Conservation (phyloP, 2,329 filamentous ascomycete species). For the Ascochyta pisi region DNA sequence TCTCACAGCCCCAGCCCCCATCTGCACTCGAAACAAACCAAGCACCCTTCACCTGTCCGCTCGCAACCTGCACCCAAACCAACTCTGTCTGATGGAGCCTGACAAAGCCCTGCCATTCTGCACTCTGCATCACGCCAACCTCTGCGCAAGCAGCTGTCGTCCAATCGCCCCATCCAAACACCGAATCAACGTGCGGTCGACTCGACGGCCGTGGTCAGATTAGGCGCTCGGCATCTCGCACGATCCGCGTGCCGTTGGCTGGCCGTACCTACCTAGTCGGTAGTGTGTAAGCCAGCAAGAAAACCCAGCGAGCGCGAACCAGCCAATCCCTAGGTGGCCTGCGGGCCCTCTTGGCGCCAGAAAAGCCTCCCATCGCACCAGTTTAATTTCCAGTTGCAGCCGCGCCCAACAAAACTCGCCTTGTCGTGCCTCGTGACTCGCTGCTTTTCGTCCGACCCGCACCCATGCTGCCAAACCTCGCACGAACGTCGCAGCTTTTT, state of each 20-base stretch:
- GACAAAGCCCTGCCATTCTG: neutral
- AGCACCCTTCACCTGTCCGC: neutral
- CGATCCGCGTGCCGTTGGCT: constrained; percentile 23
- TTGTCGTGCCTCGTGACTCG: constrained; percentile 6
- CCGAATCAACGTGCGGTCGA: constrained; percentile 12
- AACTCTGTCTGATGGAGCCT: constrained; percentile 1
- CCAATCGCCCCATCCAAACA: constrained; percentile 20
- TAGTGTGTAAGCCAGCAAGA: neutral
- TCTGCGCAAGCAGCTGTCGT: neutral
- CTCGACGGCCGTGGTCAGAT: constrained; percentile 15
- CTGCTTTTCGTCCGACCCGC: constrained; percentile 18
- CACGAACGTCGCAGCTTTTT: constrained; percentile 3
- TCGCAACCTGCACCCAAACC: constrained; percentile 13
- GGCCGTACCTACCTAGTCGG: neutral
- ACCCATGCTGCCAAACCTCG: constrained; percentile 3
- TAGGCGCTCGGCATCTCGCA: constrained; percentile 34
- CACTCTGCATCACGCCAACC: constrained; percentile 8
- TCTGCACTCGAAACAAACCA: constrained; percentile 13
- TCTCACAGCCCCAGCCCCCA: constrained; percentile 16
- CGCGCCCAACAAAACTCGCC: constrained; percentile 1
- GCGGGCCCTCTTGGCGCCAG: constrained; percentile 4
- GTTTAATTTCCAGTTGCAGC: constrained; percentile 5
- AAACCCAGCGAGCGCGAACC: neutral
- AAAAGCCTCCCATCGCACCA: constrained; percentile 13
- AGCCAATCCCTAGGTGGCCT: neutral